Evolutionary conservation across 768 basidiomycete genomes (phyloP).

Genomic region (Boletus eberwhitei): DNA sequence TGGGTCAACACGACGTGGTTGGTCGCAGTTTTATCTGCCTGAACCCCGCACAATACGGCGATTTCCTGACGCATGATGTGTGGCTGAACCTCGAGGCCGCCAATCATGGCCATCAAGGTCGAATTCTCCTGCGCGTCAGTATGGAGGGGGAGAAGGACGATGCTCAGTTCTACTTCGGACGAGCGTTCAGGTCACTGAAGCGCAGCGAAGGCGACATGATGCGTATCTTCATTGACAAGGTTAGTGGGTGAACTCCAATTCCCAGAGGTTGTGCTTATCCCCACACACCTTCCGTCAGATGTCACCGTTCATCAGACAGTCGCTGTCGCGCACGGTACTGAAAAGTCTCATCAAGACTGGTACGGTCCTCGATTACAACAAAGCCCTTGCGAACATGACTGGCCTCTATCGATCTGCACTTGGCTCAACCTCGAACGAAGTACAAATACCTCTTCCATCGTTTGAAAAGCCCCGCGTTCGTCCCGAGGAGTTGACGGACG

Average conservation of each 20-base stretch:
- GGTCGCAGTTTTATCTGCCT: constrained; percentile 91
- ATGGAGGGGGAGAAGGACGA: constrained; percentile 99
- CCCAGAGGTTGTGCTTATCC: background rate
- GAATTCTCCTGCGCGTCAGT: constrained; percentile 83
- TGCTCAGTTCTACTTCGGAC: constrained; percentile 94
- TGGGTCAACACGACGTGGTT: constrained; percentile 91
- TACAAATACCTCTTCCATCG: constrained; percentile 71
- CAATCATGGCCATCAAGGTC: constrained; percentile 50
- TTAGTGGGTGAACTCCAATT: constrained; percentile 24
- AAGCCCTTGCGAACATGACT: constrained; percentile 77
- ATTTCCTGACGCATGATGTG: constrained; percentile 86
- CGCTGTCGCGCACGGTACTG: constrained; percentile 71
- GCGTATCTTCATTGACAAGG: constrained; percentile 96
- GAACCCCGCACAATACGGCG: constrained; percentile 83
- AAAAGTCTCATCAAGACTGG: constrained; percentile 72
- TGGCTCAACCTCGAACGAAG: constrained; percentile 61
- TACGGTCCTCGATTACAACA: constrained; percentile 78
- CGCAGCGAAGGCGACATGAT: constrained; percentile 95
- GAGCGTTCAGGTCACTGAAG: constrained; percentile 91
- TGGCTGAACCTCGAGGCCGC: constrained; percentile 85
- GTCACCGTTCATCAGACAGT: constrained; percentile 88
- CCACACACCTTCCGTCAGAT: constrained; percentile 51
- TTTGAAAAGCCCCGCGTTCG: constrained; percentile 75
- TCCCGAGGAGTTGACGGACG: constrained; percentile 82
- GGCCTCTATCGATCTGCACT: constrained; percentile 80